Evolutionary conservation across 148 eudicot genomes (phyloP), one percentile per base, ranked within the genome.

Genomic region (Mesembryanthemum crystallinum): DNA sequence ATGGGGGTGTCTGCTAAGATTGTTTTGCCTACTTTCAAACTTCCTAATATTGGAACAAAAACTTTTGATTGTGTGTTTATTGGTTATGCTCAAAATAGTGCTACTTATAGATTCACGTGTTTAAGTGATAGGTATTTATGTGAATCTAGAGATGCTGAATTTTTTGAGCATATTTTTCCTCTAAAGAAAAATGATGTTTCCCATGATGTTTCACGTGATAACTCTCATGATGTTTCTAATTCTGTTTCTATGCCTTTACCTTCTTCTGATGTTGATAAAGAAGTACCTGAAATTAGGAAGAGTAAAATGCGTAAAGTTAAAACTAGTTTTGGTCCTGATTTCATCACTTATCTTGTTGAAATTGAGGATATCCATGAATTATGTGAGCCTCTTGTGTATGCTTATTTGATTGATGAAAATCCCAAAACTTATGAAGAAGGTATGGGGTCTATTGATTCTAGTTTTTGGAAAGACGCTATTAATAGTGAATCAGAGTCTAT

Each of bases 141-240:
- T 63, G 67, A 63, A 32, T 63, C 67, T 28, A 28, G 67, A 63
- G 39, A 63, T 63, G 39, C 20, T 63, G 67, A 63, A 32, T 63
- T 63, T 1, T 63, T 28, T 32, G 20, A 63, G 3, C 5, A 63
- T 63, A 37, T 63, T 35, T 63, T 63, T 29, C 39, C 18, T 14
- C 29, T 28, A 10, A 63, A 63, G 67, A 63, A 63, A 58, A 21
- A 10, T 58, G 27, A 3, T 58, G 12, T 58, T 58, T 58, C 62
- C 3, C 14, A 21, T 55, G 14, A 7, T 55, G 8, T 13, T 3
- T 21, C 18, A 13, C 5, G 47, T 43, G 7, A 43, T 11, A 11
- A 5, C 47, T 43, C 60, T 21, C 6, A 8, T 55, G 60, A 17
- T 55, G 21, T 55, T 18, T 17, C 4, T 55, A 43, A 5, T 5